phyloP scores from a whole-genome alignment of 2,329 filamentous ascomycete species.

The Chrysoporthe austroafricana region DNA sequence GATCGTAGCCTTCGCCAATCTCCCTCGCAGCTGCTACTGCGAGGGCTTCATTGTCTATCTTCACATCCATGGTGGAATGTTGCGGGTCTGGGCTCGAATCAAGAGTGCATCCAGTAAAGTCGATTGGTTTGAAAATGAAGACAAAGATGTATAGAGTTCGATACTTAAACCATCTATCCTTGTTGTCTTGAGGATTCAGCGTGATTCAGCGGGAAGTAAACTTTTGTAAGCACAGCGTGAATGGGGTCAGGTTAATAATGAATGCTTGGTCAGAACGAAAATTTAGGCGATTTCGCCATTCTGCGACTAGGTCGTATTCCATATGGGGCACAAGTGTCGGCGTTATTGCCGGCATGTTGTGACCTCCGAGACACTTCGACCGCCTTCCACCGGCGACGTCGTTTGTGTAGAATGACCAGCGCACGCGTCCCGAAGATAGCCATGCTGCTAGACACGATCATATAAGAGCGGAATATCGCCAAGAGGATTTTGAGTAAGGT shows the following conservation, averaged over 20 bases:
- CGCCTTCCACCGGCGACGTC: not conserved
- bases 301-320: not conserved
- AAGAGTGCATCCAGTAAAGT: not conserved
- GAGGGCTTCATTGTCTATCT: not conserved
- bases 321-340: constrained; percentile 2
- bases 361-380: not conserved
- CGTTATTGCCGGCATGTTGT: not conserved
- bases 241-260: not conserved
- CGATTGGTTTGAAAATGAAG: not conserved
- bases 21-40: not conserved
- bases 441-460: not conserved
- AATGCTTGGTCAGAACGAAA: constrained; percentile 10
- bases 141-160: not conserved
- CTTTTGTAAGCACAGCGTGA: not conserved
- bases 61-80: constrained; percentile 16
- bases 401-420: not conserved
- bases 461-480: not conserved
- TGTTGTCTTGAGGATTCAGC: not conserved
- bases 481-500: not conserved
- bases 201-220: not conserved
- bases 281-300: constrained; percentile 8
- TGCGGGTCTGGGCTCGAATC: too few species aligned
- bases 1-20: not conserved
- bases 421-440: not conserved
- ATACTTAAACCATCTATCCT: not conserved